Percentiles rank a stretch among this genome's conserved stretches.
Evolutionary conservation across 805 yeast genomes (phyloP).

Genomic region (Candida gorgasii): DNA sequence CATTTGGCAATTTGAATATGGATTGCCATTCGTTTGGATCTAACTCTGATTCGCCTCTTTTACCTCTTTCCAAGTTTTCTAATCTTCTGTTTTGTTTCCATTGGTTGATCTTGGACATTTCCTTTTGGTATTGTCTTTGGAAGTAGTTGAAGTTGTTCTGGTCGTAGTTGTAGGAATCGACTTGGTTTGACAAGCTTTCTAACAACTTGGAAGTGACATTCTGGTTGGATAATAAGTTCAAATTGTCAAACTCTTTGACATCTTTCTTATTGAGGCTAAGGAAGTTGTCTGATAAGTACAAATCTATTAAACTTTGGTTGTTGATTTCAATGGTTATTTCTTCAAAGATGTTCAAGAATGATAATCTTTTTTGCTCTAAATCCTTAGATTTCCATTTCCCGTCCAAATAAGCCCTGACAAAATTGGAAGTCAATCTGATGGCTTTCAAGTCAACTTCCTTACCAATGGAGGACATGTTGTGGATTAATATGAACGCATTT

Average conservation of each 20-base stretch:
- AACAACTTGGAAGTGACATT: constrained; percentile 49
- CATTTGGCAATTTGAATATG: constrained; percentile 65
- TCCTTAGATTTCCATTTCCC: constrained; percentile 67
- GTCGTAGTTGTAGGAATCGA: constrained; percentile 76
- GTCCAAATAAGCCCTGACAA: constrained; percentile 54
- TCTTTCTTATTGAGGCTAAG: constrained; percentile 16
- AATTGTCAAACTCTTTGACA: constrained; percentile 34
- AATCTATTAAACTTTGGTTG: constrained; percentile 66
- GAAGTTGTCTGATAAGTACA: constrained; percentile 37
- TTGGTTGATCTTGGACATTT: constrained; percentile 64
- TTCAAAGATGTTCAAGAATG: constrained; percentile 65
- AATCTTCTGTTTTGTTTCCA: constrained; percentile 72
- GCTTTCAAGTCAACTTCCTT: constrained; percentile 70
- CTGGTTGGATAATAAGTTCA: constrained; percentile 45
- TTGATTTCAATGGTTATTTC: constrained; percentile 68
- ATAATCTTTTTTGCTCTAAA: constrained; percentile 58
- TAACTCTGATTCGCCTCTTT: constrained; percentile 54
- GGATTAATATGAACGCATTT: constrained; percentile 58
- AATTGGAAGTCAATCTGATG: constrained; percentile 63
- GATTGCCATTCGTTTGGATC: constrained; percentile 67
- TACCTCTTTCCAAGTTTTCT: constrained; percentile 63
- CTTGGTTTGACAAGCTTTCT: constrained; percentile 64
- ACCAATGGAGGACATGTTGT: constrained; percentile 69
- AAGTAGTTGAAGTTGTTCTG: constrained; percentile 79
- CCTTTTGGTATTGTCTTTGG: constrained; percentile 75